Conservation (phyloP, 2,329 filamentous ascomycete genomes). For the Sclerotinia nivalis region DNA sequence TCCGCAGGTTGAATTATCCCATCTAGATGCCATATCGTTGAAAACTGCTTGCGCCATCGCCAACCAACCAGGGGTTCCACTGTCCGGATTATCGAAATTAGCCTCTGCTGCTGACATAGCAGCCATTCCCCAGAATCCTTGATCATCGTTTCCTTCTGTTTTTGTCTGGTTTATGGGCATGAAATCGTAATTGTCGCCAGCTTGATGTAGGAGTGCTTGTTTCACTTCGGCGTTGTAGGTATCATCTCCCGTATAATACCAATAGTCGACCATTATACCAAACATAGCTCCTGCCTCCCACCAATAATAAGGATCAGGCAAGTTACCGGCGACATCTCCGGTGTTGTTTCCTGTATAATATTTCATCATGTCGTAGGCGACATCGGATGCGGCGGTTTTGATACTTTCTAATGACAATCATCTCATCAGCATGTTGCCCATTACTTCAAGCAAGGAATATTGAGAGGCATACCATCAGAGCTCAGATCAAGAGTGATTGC, state of each 20-base stretch:
- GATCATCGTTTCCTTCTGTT: slow-evolving; percentile 66
- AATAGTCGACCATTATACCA: slow-evolving; percentile 74
- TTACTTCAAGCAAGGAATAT: not conserved
- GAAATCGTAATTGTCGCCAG: slow-evolving; percentile 69
- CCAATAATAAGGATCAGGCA: slow-evolving; percentile 42
- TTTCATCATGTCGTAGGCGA: slow-evolving; percentile 52
- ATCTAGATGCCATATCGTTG: slow-evolving; percentile 69
- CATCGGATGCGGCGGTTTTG: slow-evolving; percentile 39
- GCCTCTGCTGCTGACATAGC: slow-evolving; percentile 70
- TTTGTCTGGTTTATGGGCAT: slow-evolving; percentile 72
- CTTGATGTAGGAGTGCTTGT: slow-evolving; percentile 71
- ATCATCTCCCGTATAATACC: slow-evolving; percentile 74
- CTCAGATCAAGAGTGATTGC: slow-evolving; percentile 21
- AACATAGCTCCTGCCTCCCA: slow-evolving; percentile 70
- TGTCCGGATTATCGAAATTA: slow-evolving; percentile 58
- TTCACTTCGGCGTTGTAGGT: slow-evolving; percentile 63
- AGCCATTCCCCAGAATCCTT: slow-evolving; percentile 70
- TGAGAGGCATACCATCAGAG: slow-evolving; percentile 16
- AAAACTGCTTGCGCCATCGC: slow-evolving; percentile 72
- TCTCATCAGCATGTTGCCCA: not conserved
- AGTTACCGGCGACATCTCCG: slow-evolving; percentile 52
- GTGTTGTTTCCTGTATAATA: slow-evolving; percentile 53
- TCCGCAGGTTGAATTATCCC: slow-evolving; percentile 67
- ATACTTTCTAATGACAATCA: slow-evolving; percentile 34
- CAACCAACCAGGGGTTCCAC: slow-evolving; percentile 62